Base-by-base conservation (phyloP, 2,329 filamentous ascomycete genomes). In the Talaromyces albobiverticillius region DNA sequence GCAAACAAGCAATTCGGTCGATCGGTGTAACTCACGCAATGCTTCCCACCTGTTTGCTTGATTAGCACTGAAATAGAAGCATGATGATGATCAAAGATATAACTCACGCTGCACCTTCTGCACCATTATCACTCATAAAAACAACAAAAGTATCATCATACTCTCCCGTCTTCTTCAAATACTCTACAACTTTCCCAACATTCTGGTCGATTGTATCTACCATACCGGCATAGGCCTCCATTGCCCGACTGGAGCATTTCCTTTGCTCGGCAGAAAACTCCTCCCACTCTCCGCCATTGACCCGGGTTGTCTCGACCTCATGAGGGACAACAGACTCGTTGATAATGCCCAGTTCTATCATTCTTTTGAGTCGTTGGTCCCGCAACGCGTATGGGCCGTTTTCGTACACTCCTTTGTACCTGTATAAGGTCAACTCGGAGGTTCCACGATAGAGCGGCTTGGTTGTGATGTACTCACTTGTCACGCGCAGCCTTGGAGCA, bases 171-270 rank as follows among this genome's bases (percentile, higher is more conserved):
- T 67, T 58, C 51, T 75, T 67, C 11, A 80, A 67, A 52, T 78
- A 76, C 22, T 74, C 64, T 6, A 77, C 66, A 0, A 78, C 74
- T 49, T 74, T 74, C 26, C 76, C 77, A 32, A 79, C 71, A 49
- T 76, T 75, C 40, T 61, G 47, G 59, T 79, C 77, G 16, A 79
- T 72, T 29, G 67, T 69, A 42, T 79, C 76, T 14, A 79, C 76
- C 76, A 80, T 79, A 4, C 67, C 78, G 6, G 78, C 77, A 55
- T 76, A 80, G 4, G 72, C 71, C 49, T 80, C 78, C 77, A 80
- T 80, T 1, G 75, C 68, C 5, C 65, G 60, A 23, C 59, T 61
- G 0, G 67, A 69, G 4, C 57, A 55, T 9, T 56, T 53, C 34
- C 60, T 62, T 53, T 68, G 60, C 9, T 61, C 54, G 2, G 53